Conservation (phyloP, 495 filamentous ascomycete genomes). For the Penicillium goetzii region DNA sequence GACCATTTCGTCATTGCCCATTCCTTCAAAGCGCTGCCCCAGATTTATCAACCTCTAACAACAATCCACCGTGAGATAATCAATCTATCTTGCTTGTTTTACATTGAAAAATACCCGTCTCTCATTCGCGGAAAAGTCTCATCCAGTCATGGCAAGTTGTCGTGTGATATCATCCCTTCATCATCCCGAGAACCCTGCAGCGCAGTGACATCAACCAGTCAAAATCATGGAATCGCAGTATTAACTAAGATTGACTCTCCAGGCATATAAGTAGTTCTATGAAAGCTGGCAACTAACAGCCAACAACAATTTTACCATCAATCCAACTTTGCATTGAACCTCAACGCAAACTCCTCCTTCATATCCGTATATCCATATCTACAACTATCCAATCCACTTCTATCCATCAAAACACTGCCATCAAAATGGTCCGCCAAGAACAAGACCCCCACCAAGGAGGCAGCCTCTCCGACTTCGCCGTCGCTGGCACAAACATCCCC, state of each 20-base stretch:
- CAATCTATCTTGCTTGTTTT: neutral
- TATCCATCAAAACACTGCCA: neutral
- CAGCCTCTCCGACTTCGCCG: slow-evolving; percentile 54
- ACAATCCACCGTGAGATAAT: neutral
- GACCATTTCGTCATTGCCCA: neutral
- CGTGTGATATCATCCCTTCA: slow-evolving; percentile 37
- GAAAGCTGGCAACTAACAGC: neutral
- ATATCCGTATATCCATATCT: neutral
- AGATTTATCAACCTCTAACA: neutral
- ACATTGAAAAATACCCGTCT: neutral
- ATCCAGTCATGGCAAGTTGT: slow-evolving; percentile 15
- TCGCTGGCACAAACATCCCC: slow-evolving; percentile 55
- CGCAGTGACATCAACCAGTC: slow-evolving; percentile 29
- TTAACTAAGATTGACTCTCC: neutral
- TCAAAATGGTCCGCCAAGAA: slow-evolving; percentile 26
- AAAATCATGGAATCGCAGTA: slow-evolving; percentile 5
- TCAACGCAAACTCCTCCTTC: neutral
- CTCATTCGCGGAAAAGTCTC: slow-evolving; percentile 6
- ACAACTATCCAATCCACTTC: neutral
- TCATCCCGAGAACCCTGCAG: slow-evolving; percentile 21
- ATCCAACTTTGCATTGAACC: neutral
- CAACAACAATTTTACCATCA: neutral
- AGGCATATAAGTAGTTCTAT: neutral
- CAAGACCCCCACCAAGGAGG: slow-evolving; percentile 40
- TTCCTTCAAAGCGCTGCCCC: neutral